Evolutionary conservation across 148 eudicot species (phyloP).

Genomic region (Heliamphora exappendiculata): DNA sequence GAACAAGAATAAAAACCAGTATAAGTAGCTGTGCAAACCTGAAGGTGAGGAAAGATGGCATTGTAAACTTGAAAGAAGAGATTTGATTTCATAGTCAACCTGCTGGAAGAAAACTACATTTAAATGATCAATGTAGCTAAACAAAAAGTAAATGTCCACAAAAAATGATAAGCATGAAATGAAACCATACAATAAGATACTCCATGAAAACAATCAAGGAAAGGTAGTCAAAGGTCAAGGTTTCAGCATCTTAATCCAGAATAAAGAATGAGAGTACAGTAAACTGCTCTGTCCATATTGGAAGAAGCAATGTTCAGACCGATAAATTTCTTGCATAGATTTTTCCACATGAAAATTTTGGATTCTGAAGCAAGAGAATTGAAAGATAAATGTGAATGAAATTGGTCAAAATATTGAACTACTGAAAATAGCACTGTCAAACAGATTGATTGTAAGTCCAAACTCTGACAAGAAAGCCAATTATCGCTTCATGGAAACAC

Average conservation of each 20-base stretch:
- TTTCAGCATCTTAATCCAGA: not conserved
- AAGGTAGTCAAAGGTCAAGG: not conserved
- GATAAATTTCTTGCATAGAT: not conserved
- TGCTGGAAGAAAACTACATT: slow-evolving; percentile 28
- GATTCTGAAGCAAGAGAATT: not conserved
- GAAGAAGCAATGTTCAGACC: not conserved
- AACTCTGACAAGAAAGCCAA: not conserved
- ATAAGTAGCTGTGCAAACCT: slow-evolving; percentile 34
- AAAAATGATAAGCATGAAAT: not conserved
- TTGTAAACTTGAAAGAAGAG: slow-evolving; percentile 44
- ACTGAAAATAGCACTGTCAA: not conserved
- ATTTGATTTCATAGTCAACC: slow-evolving; percentile 54
- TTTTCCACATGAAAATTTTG: not conserved
- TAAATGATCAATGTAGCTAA: slow-evolving; percentile 7
- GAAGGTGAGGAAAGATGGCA: slow-evolving; percentile 51
- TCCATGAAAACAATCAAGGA: not conserved
- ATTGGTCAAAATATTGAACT: not conserved
- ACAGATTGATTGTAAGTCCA: not conserved
- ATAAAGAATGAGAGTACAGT: not conserved
- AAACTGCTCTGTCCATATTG: not conserved
- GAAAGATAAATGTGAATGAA: not conserved
- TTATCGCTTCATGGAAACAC: not conserved
- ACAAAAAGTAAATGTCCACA: not conserved
- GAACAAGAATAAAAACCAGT: not conserved
- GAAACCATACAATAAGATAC: not conserved